Evolutionary conservation across 441 rosid species (phyloP), one percentile per base, ranked within the genome.

Genomic region (Breynia disticha): DNA sequence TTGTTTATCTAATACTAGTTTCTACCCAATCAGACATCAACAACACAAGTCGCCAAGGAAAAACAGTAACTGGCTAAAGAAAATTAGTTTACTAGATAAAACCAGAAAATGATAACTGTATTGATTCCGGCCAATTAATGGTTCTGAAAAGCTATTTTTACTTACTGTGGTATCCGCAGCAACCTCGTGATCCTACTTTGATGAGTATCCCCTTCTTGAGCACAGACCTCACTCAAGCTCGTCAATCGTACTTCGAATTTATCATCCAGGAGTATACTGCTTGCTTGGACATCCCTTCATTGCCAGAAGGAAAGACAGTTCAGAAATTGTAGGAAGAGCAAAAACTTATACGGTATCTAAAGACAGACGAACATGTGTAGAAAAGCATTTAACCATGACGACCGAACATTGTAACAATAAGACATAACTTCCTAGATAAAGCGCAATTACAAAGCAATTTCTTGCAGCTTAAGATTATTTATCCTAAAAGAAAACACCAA

Each of bases 251-350:
- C 99, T 73, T 94, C 99, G 54, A 79, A 94, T 72, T 90, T 90
- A 59, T 94, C 99, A 73, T 94, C 99, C 44, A 94, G 99, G 57
- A 94, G 89, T 64, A 94, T 86, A 64, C 99, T 90, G 76, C 97
- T 87, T 52, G 97, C 97, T 79, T 87, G 99, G 59, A 94, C 73
- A 79, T 90, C 99, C 69, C 99, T 94, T 61, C 64, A 60, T 61
- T 24, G 12, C 52, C 45, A 32, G 52, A 59, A 50, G 37, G 48
- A 51, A 62, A 16, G 21, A 22, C 32, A 55, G 7, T 54, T 71
- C 60, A 64, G 13, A 21, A 42, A 56, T 60, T 42, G 55, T 28
- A 24, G 39, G 5, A 57, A 24, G 17, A 14, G 21, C 47, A 59
- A 46, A 48, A 28, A 3, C 35, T 16, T 11, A 11, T 28, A 28